Conservation (phyloP, 2,329 filamentous ascomycete genomes). For the Fusarium anthophilum region DNA sequence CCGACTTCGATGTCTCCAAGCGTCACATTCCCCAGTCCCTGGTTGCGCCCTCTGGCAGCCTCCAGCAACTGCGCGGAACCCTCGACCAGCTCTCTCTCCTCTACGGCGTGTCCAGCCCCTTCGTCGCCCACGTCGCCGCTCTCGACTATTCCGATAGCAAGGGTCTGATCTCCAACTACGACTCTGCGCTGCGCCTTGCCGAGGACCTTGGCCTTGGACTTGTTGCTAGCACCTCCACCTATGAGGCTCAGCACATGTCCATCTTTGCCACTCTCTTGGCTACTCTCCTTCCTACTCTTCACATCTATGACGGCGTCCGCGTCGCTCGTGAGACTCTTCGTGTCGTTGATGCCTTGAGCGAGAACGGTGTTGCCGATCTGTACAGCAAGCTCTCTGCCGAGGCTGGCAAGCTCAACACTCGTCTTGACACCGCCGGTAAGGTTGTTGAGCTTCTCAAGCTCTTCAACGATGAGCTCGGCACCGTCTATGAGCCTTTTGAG, state of each 20-base stretch:
- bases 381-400: constrained; percentile 74
- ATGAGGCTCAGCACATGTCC: constrained; percentile 95
- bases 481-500: constrained; percentile 92
- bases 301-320: constrained; percentile 87
- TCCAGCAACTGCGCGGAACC: constrained; percentile 81
- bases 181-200: constrained; percentile 78
- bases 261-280: constrained; percentile 86
- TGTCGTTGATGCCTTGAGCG: constrained; percentile 82
- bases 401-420: constrained; percentile 70
- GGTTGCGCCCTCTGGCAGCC: constrained; percentile 83
- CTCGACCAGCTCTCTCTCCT: constrained; percentile 92
- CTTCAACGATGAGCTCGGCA: constrained; percentile 92
- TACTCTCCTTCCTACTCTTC: constrained; percentile 80
- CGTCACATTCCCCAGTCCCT: constrained; percentile 91
- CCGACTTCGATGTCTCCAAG: constrained; percentile 93
- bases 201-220: constrained; percentile 92
- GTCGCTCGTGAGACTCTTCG: constrained; percentile 84
- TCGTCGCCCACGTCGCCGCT: constrained; percentile 91
- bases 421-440: constrained; percentile 77
- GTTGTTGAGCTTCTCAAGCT: constrained; percentile 74
- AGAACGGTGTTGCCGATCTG: constrained; percentile 72
- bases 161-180: constrained; percentile 88
- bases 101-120: constrained; percentile 90
- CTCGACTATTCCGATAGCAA: constrained; percentile 79
- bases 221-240: constrained; percentile 84